These are phyloP conservation scores for Aspergillus biplanus DNA, from an alignment of 495 filamentous ascomycete genomes.

Conservation along the genomic window DNA sequence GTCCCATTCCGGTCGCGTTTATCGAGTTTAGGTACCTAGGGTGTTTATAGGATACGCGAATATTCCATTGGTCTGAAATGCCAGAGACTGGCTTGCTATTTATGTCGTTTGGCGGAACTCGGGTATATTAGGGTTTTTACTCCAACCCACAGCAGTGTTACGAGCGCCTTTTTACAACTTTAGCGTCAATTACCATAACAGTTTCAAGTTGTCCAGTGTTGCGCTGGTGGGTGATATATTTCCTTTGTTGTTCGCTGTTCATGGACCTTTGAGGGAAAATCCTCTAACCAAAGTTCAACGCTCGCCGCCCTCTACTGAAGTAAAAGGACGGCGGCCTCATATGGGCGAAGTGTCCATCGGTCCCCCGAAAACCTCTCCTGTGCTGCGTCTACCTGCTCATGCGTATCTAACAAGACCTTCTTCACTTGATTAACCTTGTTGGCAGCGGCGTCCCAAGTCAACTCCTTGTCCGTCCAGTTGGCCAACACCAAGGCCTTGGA, in stretches of 20 bases:
- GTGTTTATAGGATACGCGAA: too few relatives aligned
- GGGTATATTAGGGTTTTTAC: too few relatives aligned
- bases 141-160: too few relatives aligned
- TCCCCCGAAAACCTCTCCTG: constrained; percentile 30
- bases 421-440: constrained; percentile 37
- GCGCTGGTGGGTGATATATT: background rate
- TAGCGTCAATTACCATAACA: too few relatives aligned
- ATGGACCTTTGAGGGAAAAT: background rate
- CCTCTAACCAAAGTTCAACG: background rate
- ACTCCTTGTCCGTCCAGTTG: constrained; percentile 50
- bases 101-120: too few relatives aligned
- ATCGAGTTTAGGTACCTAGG: too few relatives aligned
- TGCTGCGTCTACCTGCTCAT: constrained; percentile 33
- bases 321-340: constrained; percentile 42
- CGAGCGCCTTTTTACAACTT: too few relatives aligned
- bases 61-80: too few relatives aligned
- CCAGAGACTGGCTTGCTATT: too few relatives aligned
- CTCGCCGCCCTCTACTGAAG: constrained; percentile 19
- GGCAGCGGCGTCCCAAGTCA: constrained; percentile 45
- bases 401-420: constrained; percentile 48
- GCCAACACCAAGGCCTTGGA: constrained; percentile 53
- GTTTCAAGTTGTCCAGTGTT: too few relatives aligned
- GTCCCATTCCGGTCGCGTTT: too few relatives aligned
- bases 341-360: constrained; percentile 44
- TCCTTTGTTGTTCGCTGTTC: background rate